Evolutionary conservation across 179 eudicot genomes (phyloP), one percentile per base, ranked within the genome.

Genomic region (Spinacia oleracea): DNA sequence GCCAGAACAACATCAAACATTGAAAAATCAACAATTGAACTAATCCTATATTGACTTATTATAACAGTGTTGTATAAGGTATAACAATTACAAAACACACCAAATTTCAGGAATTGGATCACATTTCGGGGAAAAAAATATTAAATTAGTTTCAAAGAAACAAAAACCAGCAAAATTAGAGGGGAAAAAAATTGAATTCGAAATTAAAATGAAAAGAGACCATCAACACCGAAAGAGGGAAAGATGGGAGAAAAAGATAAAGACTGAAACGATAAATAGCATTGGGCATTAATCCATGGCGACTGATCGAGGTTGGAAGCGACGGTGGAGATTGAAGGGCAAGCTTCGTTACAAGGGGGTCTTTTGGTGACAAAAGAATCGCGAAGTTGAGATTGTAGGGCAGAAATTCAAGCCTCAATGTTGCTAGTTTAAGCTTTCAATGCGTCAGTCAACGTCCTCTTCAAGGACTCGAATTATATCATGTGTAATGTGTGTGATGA

Each of bases 191-290:
- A 64, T 34, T 23, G 20, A 53, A 29, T 55, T 45, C 32, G 48
- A 56, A 38, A n/a, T 32, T 21, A 38, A 55, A 65, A 14, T 5
- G 56, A 55, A 74, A 45, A 43, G 34, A 77, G 80, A 89, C 97
- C 97, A 88, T 86, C 85, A 82, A 96, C 93, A 5, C 96, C 99
- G 45, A 96, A 96, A 34, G 94, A 88, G 79, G n/a, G n/a, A n/a
- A n/a, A n/a, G n/a, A n/a, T n/a, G 97, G 97, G 43, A 96, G 96
- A 78, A 96, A 46, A 40, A 96, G 88, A 48, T 96, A 97, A 62
- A 98, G 98, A 72, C 99, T 96, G 64, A 91, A 93, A 73, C 99
- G 87, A 77, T 93, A 93, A 72, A 91, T 92, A 72, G 88, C 89
- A 73, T 90, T 91, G 14, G 92, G 76, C 16, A 96, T 82, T 65